phyloP scores from a whole-genome alignment of 441 rosid genomes.

The Pelargonium fulgidum region DNA sequence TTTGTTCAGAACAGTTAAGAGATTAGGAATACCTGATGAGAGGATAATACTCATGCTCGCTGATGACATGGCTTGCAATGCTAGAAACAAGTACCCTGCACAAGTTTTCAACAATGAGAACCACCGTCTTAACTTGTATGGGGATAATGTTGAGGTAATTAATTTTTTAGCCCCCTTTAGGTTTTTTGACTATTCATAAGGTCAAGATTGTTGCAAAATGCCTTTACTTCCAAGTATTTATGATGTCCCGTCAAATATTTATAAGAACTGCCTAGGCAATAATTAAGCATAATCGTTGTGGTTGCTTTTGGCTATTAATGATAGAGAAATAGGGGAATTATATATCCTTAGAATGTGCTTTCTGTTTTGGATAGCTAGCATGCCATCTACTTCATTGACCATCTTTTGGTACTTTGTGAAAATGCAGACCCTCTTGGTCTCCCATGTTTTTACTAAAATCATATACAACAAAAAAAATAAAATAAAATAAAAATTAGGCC shows the following conservation, averaged over 20 bases:
- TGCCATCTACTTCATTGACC: too few species aligned
- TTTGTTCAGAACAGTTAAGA: slow-evolving; percentile 73
- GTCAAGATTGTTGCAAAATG: background rate
- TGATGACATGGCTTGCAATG: slow-evolving; percentile 97
- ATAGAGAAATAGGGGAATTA: background rate
- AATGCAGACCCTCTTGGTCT: too few species aligned
- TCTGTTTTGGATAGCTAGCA: too few species aligned
- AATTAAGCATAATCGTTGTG: background rate
- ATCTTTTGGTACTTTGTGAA: too few species aligned
- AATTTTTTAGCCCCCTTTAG: slow-evolving; percentile 19
- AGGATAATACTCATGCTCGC: slow-evolving; percentile 94
- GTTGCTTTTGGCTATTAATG: background rate
- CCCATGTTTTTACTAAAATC: too few species aligned
- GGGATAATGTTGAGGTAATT: slow-evolving; percentile 99
- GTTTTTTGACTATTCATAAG: slow-evolving; percentile 8
- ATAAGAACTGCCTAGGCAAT: background rate
- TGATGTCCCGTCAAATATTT: background rate
- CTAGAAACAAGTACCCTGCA: slow-evolving; percentile 91
- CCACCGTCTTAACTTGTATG: slow-evolving; percentile 84
- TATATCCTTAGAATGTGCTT: background rate
- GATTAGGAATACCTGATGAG: slow-evolving; percentile 93
- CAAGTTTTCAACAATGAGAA: slow-evolving; percentile 97
- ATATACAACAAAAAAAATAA: too few species aligned
- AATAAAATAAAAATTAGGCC: too few species aligned
- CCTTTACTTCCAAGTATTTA: background rate